These are phyloP conservation scores for Rubus idaeus DNA, from an alignment of 306 rosid genomes.

Conservation along the genomic window DNA sequence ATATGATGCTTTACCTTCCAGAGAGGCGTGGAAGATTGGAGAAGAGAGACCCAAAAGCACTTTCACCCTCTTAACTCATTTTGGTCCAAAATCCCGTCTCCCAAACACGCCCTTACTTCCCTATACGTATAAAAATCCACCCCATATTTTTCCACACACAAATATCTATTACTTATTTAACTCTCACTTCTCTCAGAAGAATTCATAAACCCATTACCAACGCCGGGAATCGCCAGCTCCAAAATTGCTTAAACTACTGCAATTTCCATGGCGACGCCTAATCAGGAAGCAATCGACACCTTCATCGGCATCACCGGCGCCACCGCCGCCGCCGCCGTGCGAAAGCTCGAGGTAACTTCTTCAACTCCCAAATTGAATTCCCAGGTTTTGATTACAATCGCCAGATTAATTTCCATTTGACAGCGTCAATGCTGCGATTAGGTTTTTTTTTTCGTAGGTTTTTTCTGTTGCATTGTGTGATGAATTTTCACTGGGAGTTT, in stretches of 20 bases:
- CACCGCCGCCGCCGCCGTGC: constrained; percentile 60
- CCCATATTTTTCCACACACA: neutral
- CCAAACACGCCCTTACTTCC: constrained; percentile 6
- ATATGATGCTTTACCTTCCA: neutral
- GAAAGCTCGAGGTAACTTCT: constrained; percentile 58
- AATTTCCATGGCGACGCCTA: constrained; percentile 76
- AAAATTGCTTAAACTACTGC: constrained; percentile 16
- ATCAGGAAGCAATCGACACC: constrained; percentile 74
- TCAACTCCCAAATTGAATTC: neutral
- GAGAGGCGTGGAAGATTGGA: constrained; percentile 28
- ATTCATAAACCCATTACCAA: neutral
- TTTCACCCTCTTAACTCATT: constrained; percentile 13
- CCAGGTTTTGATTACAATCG: constrained; percentile 3
- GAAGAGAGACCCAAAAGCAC: constrained; percentile 6
- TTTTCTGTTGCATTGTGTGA: constrained; percentile 18
- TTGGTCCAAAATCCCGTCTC: neutral
- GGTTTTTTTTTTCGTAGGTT: neutral
- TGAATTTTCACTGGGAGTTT: constrained; percentile 12
- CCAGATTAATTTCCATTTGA: neutral
- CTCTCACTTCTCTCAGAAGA: neutral
- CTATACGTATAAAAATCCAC: neutral
- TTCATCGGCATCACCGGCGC: constrained; percentile 77
- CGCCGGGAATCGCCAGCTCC: constrained; percentile 14
- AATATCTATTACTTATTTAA: constrained; percentile 13
- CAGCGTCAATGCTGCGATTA: constrained; percentile 3